Evolutionary conservation across 495 filamentous ascomycete genomes (phyloP).

Genomic region (Penicillium desertorum): DNA sequence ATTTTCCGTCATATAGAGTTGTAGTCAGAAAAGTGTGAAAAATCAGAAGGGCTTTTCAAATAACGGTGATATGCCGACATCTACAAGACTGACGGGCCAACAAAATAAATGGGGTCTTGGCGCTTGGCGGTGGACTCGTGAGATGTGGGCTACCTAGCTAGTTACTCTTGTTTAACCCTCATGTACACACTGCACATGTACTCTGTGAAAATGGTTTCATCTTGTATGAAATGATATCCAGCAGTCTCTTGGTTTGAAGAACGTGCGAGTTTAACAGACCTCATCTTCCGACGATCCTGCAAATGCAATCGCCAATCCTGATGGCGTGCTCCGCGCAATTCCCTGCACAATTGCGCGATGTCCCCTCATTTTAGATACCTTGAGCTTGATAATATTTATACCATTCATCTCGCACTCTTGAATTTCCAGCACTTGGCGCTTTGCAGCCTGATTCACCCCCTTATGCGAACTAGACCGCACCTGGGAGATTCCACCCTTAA

Average conservation of each 20-base stretch:
- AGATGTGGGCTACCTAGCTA: too few species aligned
- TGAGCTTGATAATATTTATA: conserved; percentile 7
- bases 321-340: conserved; percentile 28
- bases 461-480: background rate
- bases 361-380: background rate
- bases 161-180: too few species aligned
- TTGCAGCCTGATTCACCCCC: background rate
- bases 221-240: too few species aligned
- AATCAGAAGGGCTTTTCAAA: too few species aligned
- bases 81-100: too few species aligned
- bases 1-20: too few species aligned
- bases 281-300: conserved; percentile 16
- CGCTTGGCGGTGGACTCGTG: too few species aligned
- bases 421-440: background rate
- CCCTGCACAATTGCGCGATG: conserved; percentile 24
- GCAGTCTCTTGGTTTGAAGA: background rate
- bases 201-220: too few species aligned
- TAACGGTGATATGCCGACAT: too few species aligned
- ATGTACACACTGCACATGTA: too few species aligned
- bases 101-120: too few species aligned
- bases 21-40: too few species aligned
- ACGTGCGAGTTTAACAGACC: background rate
- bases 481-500: background rate
- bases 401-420: conserved; percentile 2
- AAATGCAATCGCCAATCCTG: conserved; percentile 19